Percentiles rank a stretch among this genome's conserved stretches.
Conservation (phyloP, 345 rosid species). For the Crucihimalaya himalaica region DNA sequence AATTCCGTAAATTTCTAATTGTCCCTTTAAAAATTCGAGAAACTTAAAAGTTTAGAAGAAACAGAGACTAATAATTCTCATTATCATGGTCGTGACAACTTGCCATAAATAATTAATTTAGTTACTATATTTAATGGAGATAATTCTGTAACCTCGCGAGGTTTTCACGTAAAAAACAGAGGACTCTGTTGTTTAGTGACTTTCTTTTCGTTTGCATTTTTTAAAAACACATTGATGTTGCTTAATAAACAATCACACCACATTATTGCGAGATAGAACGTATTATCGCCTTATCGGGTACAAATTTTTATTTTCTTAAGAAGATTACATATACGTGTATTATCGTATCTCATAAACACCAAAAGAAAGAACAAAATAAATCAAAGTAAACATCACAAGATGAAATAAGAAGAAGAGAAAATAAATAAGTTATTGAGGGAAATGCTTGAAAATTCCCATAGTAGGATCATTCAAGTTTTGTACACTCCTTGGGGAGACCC, state of each 20-base stretch:
- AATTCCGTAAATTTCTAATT: no score
- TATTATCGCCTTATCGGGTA: constrained; percentile 5
- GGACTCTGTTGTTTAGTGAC: neutral
- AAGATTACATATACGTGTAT: constrained; percentile 5
- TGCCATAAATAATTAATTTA: no score
- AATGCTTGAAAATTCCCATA: constrained; percentile 9
- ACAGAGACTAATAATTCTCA: no score
- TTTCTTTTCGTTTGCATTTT: neutral
- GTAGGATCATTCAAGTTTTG: constrained; percentile 5
- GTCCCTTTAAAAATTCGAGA: no score
- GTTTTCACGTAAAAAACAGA: neutral
- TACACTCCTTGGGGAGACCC: constrained; percentile 46
- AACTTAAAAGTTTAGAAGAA: neutral
- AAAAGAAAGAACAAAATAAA: neutral
- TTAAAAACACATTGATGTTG: neutral
- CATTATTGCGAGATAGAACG: constrained; percentile 1
- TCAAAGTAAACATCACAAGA: constrained; percentile 20
- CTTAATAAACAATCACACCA: neutral
- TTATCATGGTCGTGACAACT: neutral
- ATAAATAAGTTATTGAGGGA: neutral
- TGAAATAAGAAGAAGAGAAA: neutral
- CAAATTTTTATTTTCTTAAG: constrained; percentile 4
- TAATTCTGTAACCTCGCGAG: neutral
- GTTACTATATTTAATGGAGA: neutral
- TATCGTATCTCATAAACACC: constrained; percentile 4